Percentiles rank a stretch among this genome's conserved stretches.
Conservation (phyloP, 2,329 filamentous ascomycete genomes). For the Gremmenia infestans region DNA sequence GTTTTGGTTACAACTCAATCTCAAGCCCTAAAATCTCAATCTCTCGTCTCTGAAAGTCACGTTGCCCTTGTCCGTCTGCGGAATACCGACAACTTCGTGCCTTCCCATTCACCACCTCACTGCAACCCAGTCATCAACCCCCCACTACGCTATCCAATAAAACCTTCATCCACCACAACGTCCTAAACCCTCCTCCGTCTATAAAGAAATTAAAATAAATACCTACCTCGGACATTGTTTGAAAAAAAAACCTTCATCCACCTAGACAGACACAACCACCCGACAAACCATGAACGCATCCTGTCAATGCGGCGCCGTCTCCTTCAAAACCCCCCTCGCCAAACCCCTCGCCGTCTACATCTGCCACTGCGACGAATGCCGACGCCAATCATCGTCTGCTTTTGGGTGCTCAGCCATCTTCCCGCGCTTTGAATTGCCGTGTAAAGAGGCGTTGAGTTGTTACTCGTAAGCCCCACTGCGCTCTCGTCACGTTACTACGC, state of each 20-base stretch:
- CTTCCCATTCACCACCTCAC: no score
- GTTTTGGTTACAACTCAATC: no score
- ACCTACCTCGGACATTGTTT: background rate
- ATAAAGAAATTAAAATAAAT: slow-evolving; percentile 10
- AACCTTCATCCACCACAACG: no score
- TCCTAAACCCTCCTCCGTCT: no score
- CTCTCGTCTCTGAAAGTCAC: no score
- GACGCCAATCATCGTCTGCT: slow-evolving; percentile 59
- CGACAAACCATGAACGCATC: slow-evolving; percentile 8
- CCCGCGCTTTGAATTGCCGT: slow-evolving; percentile 56
- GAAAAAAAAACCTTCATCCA: background rate
- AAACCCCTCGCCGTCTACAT: slow-evolving; percentile 62
- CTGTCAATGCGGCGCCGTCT: slow-evolving; percentile 58
- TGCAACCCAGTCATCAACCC: no score
- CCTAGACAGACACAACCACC: slow-evolving; percentile 46
- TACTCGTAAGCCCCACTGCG: slow-evolving; percentile 44
- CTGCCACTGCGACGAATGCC: slow-evolving; percentile 66
- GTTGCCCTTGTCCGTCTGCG: no score
- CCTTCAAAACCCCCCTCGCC: slow-evolving; percentile 56
- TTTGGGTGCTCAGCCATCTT: slow-evolving; percentile 68
- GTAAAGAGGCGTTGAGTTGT: slow-evolving; percentile 43
- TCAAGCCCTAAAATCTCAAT: no score
- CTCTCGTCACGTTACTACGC: background rate
- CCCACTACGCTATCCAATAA: no score
- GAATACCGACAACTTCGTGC: no score